Conservation (phyloP, 148 eudicot species). For the Arctostaphylos glauca region DNA sequence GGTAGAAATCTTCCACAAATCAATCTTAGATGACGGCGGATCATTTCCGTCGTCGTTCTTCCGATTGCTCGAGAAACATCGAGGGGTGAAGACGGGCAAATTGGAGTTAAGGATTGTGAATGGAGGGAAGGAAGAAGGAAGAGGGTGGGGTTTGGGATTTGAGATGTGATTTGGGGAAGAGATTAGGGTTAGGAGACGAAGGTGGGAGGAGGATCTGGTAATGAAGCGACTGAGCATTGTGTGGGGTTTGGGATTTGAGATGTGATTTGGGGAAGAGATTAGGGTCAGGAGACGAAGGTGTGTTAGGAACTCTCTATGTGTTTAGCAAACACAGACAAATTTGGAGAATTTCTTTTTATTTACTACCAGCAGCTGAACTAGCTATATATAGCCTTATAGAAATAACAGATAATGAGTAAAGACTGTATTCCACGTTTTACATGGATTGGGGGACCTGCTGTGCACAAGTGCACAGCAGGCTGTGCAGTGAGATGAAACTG, state of each 20-base stretch:
- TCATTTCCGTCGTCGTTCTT: conserved; percentile 27
- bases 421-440: too few species aligned
- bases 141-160: conserved; percentile 11
- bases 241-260: conserved; percentile 11
- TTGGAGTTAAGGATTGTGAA: conserved; percentile 14
- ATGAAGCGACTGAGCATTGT: conserved; percentile 48
- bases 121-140: conserved; percentile 2
- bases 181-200: conserved; percentile 33
- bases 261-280: conserved; percentile 25
- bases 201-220: conserved; percentile 24
- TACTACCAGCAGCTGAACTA: too few species aligned
- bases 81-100: conserved; percentile 19
- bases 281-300: conserved; percentile 31
- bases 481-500: too few species aligned
- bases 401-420: too few species aligned
- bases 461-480: too few species aligned
- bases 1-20: conserved; percentile 52
- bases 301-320: too few species aligned
- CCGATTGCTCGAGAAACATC: conserved; percentile 39
- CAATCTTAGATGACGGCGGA: conserved; percentile 22
- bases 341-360: too few species aligned
- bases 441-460: too few species aligned
- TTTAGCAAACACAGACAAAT: too few species aligned
- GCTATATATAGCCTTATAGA: too few species aligned
- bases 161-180: conserved; percentile 21